phyloP scores from a whole-genome alignment of 495 filamentous ascomycete genomes.

The Talaromyces nanjingensis region DNA sequence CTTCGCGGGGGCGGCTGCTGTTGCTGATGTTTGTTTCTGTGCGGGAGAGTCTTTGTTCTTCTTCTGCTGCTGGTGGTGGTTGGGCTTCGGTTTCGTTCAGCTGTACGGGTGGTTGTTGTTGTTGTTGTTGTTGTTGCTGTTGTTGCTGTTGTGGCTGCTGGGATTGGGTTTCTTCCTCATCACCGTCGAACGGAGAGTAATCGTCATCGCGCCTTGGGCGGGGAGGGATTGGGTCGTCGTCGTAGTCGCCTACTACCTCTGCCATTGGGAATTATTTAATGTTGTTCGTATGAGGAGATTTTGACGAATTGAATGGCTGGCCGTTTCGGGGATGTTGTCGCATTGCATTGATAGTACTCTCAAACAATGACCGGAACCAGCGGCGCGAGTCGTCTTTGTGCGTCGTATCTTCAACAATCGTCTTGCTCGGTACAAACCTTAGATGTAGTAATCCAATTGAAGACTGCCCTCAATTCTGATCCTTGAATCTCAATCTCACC shows the following conservation, averaged over 20 bases:
- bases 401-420: background rate
- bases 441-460: too few relatives aligned
- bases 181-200: background rate
- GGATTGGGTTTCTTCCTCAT: background rate
- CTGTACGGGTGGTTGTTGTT: background rate
- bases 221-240: background rate
- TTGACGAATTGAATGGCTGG: background rate
- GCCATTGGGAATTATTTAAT: background rate
- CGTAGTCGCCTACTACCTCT: background rate
- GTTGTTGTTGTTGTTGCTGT: background rate
- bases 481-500: too few relatives aligned
- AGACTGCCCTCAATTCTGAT: too few relatives aligned
- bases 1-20: slow-evolving; percentile 17
- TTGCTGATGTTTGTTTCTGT: slow-evolving; percentile 1
- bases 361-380: background rate
- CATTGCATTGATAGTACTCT: background rate
- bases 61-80: background rate
- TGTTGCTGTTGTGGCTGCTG: background rate
- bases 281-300: background rate
- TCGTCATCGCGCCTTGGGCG: background rate
- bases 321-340: background rate
- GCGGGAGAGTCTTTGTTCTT: background rate
- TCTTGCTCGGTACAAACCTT: background rate
- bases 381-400: background rate
- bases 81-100: background rate